These are phyloP conservation scores for Emergomyces africanus DNA, from an alignment of 2,329 filamentous ascomycete genomes.

Conservation along the genomic window DNA sequence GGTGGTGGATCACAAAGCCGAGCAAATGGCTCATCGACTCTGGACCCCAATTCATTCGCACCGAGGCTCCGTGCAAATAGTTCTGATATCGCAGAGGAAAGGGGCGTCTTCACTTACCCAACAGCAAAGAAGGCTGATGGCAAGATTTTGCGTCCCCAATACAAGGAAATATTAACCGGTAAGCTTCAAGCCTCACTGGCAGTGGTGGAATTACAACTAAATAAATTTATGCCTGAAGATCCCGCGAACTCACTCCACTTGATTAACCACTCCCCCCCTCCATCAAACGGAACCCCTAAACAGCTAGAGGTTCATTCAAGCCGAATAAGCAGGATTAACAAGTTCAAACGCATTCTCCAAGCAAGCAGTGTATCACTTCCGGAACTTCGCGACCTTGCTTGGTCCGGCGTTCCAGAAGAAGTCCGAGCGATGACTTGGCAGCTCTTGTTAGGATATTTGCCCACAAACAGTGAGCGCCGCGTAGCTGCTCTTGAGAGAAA, in stretches of 20 bases:
- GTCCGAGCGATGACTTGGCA: conserved; percentile 99
- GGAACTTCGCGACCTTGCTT: conserved; percentile 74
- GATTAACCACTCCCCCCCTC: conserved; percentile 71
- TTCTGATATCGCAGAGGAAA: conserved; percentile 86
- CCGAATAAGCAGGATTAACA: conserved; percentile 88
- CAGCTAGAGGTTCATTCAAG: conserved; percentile 78
- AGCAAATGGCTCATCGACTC: conserved; percentile 4
- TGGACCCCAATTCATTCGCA: conserved; percentile 4
- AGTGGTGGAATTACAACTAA: conserved; percentile 3
- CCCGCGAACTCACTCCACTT: conserved; percentile 92
- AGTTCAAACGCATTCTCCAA: conserved; percentile 93
- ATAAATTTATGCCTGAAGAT: conserved; percentile 28
- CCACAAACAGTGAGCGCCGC: conserved; percentile 88
- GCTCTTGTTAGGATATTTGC: conserved; percentile 83
- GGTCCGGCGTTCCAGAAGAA: conserved; percentile 90
- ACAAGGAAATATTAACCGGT: conserved; percentile 86
- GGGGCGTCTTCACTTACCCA: conserved; percentile 70
- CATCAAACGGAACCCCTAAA: conserved; percentile 62
- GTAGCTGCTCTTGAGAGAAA: conserved; percentile 86
- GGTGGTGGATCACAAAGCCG: conserved; percentile 12
- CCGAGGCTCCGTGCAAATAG: conserved; percentile 64
- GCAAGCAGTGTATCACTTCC: conserved; percentile 75
- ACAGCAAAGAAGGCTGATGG: conserved; percentile 80
- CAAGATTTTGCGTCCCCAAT: conserved; percentile 92
- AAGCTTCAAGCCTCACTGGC: conserved; percentile 4